These are phyloP conservation scores for Heritiera fomes DNA, from an alignment of 345 rosid genomes.

Conservation along the genomic window DNA sequence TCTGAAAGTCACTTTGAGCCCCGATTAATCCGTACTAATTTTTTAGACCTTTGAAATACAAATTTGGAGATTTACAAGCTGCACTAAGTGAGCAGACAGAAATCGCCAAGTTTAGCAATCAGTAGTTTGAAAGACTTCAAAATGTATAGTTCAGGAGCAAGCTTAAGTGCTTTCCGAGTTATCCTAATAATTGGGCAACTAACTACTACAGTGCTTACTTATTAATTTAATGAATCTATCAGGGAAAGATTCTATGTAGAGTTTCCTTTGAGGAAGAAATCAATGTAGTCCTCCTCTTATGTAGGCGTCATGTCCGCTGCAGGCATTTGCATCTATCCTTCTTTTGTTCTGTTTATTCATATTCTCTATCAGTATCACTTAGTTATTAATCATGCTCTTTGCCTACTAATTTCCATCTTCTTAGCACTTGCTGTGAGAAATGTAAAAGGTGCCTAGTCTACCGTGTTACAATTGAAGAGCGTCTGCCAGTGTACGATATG, in stretches of 20 bases:
- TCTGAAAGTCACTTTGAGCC: too few species aligned
- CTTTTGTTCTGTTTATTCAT: not conserved
- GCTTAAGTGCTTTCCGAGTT: not conserved
- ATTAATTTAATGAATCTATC: slow-evolving; percentile 28
- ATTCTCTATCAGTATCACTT: not conserved
- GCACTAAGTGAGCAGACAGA: slow-evolving; percentile 73
- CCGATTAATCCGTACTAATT: too few species aligned
- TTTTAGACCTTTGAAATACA: slow-evolving; percentile 25
- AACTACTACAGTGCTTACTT: not conserved
- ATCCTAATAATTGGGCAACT: not conserved
- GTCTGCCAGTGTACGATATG: slow-evolving; percentile 65
- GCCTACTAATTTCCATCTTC: slow-evolving; percentile 16
- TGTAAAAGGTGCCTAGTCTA: slow-evolving; percentile 87
- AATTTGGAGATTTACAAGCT: slow-evolving; percentile 78
- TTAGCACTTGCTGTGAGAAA: slow-evolving; percentile 85
- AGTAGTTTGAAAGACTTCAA: slow-evolving; percentile 82
- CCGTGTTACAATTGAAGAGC: slow-evolving; percentile 71
- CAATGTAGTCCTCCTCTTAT: slow-evolving; percentile 60
- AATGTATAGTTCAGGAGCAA: slow-evolving; percentile 44
- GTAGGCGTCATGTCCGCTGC: slow-evolving; percentile 63
- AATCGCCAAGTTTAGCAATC: slow-evolving; percentile 63
- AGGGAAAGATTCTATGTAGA: slow-evolving; percentile 90
- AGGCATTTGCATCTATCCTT: slow-evolving; percentile 43
- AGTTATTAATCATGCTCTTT: not conserved
- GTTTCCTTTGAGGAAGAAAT: slow-evolving; percentile 89